A percentile compares a stretch with the other conserved stretches of the same genome.
These are phyloP conservation scores for Pterothamnion heteromorphum DNA, from an alignment of 31 red algal genomes.

Conservation along the genomic window DNA sequence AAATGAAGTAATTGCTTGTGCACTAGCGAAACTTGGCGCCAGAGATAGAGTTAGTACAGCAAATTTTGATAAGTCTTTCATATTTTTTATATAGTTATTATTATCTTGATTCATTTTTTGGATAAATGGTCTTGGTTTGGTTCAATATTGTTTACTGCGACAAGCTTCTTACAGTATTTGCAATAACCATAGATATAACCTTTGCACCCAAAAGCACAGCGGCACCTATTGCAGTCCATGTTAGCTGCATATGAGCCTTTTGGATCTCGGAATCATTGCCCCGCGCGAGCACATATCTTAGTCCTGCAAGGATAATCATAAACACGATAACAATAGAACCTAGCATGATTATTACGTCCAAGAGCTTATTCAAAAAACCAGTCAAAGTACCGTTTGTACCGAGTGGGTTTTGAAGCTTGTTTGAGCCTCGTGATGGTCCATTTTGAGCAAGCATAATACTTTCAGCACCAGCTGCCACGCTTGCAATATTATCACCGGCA, in stretches of 20 bases:
- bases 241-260: not conserved
- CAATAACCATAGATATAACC: not conserved
- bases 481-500: no score
- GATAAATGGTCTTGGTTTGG: not conserved
- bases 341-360: no score
- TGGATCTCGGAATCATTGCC: not conserved
- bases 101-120: not conserved
- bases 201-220: not conserved
- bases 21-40: not conserved
- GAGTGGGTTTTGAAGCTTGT: no score
- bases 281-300: not conserved
- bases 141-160: not conserved
- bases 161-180: not conserved
- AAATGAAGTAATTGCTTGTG: not conserved
- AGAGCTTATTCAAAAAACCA: no score
- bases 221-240: not conserved
- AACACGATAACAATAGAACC: not conserved
- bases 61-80: not conserved
- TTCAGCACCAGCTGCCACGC: no score
- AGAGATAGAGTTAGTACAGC: no score
- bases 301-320: not conserved
- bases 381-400: no score
- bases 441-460: no score
- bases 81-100: slow-evolving; percentile 5
- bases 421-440: no score